Conservation (phyloP, 208 protist species). For the Leishmania amazonensis region DNA sequence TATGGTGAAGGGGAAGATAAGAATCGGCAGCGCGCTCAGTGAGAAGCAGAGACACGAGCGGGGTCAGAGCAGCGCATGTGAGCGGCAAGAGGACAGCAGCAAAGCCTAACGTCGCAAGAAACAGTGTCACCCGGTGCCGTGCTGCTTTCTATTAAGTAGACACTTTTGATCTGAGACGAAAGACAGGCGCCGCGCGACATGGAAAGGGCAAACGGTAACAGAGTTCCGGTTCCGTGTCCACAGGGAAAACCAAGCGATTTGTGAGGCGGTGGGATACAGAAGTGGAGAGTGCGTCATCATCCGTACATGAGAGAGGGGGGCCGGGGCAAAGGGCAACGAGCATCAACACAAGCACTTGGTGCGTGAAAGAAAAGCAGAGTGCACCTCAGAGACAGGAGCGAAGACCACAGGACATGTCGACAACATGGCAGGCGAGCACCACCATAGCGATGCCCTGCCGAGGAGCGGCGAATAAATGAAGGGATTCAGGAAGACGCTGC, state of each 20-base stretch:
- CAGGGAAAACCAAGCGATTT: background rate
- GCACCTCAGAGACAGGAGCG: background rate
- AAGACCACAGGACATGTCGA: background rate
- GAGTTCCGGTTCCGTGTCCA: too few species aligned
- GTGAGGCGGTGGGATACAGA: background rate
- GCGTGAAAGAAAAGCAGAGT: background rate
- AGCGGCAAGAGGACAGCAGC: background rate
- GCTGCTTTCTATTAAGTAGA: background rate
- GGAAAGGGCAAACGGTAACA: background rate
- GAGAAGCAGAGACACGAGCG: background rate
- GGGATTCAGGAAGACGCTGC: background rate
- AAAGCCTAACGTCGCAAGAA: background rate
- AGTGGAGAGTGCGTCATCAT: background rate
- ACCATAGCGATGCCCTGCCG: background rate
- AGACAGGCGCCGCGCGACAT: background rate
- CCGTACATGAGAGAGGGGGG: background rate
- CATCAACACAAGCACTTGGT: background rate
- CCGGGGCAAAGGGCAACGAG: background rate
- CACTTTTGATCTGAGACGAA: background rate
- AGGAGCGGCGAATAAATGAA: background rate
- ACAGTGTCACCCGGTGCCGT: background rate
- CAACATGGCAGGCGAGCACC: background rate
- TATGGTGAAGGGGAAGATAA: background rate
- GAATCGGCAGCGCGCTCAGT: background rate
- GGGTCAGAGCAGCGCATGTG: background rate